A percentile compares a stretch with the other conserved stretches of the same genome.
Evolutionary conservation across 441 rosid genomes (phyloP).

Genomic region (Pelargonium cotyledonis): DNA sequence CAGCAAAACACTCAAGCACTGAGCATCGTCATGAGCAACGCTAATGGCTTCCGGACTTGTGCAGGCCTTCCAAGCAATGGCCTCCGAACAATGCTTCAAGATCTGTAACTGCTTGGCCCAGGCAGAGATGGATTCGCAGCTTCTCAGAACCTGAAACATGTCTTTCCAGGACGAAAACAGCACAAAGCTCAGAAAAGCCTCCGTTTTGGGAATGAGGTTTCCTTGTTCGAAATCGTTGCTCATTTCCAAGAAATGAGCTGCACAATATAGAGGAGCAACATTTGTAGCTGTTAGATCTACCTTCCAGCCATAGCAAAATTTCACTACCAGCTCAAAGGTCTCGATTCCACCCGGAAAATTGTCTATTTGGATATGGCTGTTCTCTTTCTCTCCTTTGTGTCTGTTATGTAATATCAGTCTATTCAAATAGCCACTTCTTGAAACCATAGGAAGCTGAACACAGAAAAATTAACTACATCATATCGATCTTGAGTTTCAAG

Average conservation of each 20-base stretch:
- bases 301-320: slow-evolving; percentile 52
- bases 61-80: slow-evolving; percentile 49
- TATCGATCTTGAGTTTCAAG: too few relatives aligned
- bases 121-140: slow-evolving; percentile 39
- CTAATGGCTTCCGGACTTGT: slow-evolving; percentile 22
- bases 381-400: slow-evolving; percentile 17
- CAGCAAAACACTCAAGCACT: slow-evolving; percentile 1
- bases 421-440: slow-evolving; percentile 47
- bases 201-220: slow-evolving; percentile 42
- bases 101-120: slow-evolving; percentile 39
- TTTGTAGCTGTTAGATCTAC: slow-evolving; percentile 41
- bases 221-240: slow-evolving; percentile 35
- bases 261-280: slow-evolving; percentile 37
- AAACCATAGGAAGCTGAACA: slow-evolving; percentile 48
- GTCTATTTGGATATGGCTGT: slow-evolving; percentile 24
- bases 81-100: slow-evolving; percentile 41
- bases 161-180: slow-evolving; percentile 47
- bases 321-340: slow-evolving; percentile 35
- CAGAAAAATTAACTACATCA: background rate
- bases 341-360: slow-evolving; percentile 45
- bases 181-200: slow-evolving; percentile 33
- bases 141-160: slow-evolving; percentile 34
- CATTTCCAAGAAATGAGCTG: slow-evolving; percentile 57
- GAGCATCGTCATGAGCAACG: slow-evolving; percentile 11
- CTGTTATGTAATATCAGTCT: slow-evolving; percentile 35